Percentiles rank a stretch among this genome's conserved stretches.
These are phyloP conservation scores for Saccharomyces pastorianus DNA, from an alignment of 1,139 yeast species.

Conservation along the genomic window DNA sequence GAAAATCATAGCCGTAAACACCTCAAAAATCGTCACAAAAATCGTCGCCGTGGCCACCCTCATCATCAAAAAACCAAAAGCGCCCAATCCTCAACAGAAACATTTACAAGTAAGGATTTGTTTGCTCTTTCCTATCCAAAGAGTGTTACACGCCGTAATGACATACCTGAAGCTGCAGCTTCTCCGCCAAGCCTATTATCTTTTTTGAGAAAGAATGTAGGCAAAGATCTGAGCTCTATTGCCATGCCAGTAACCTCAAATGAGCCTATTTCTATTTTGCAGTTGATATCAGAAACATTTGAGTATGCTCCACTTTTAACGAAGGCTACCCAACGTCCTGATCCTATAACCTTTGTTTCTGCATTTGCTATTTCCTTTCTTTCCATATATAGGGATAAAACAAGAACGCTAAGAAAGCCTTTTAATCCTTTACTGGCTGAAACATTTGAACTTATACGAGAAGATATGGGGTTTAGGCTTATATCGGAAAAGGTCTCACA, in stretches of 20 bases:
- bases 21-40: neutral
- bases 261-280: constrained; percentile 81
- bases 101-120: constrained; percentile 29
- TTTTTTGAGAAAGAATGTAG: constrained; percentile 79
- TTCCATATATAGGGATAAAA: constrained; percentile 63
- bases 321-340: constrained; percentile 39
- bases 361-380: constrained; percentile 74
- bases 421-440: constrained; percentile 89
- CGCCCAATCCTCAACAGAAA: neutral
- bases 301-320: constrained; percentile 68
- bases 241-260: constrained; percentile 93
- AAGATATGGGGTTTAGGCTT: constrained; percentile 61
- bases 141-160: constrained; percentile 47
- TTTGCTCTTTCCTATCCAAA: constrained; percentile 54
- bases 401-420: constrained; percentile 76
- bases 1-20: neutral
- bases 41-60: neutral
- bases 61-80: neutral
- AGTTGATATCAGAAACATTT: constrained; percentile 66
- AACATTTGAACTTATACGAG: constrained; percentile 76
- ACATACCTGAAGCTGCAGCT: constrained; percentile 51
- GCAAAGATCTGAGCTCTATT: constrained; percentile 77
- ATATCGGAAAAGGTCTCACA: constrained; percentile 75
- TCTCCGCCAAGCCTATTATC: constrained; percentile 78
- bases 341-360: constrained; percentile 57